A percentile compares a stretch with the other conserved stretches of the same genome.
phyloP scores from a whole-genome alignment of 805 yeast genomes.

The Candida saitoana region DNA sequence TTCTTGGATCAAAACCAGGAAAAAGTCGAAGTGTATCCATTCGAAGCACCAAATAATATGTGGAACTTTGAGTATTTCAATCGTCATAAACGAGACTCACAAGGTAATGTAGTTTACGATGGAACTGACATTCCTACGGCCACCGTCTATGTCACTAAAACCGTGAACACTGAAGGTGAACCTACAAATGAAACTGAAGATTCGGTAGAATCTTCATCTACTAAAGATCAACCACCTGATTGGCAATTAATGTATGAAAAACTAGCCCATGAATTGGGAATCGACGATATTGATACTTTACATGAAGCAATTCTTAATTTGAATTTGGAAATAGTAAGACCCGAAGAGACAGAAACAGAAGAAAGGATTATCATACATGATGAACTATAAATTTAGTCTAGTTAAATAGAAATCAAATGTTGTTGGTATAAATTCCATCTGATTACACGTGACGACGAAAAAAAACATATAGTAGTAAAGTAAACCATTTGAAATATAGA shows the following conservation, averaged over 20 bases:
- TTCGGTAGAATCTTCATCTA: not conserved
- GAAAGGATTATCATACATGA: slow-evolving; percentile 3
- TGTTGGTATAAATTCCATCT: no score
- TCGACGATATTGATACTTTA: slow-evolving; percentile 1
- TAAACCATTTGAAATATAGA: no score
- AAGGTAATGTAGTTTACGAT: not conserved
- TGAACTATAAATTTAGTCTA: not conserved
- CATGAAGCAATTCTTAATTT: not conserved
- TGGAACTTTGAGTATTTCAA: slow-evolving; percentile 27
- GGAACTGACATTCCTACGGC: not conserved
- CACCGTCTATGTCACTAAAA: slow-evolving; percentile 1
- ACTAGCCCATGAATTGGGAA: slow-evolving; percentile 6
- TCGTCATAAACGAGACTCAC: slow-evolving; percentile 1
- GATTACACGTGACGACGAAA: not conserved
- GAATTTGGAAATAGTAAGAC: slow-evolving; percentile 3
- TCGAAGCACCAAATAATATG: slow-evolving; percentile 19
- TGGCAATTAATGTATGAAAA: not conserved
- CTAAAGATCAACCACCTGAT: not conserved
- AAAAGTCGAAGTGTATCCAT: slow-evolving; percentile 14
- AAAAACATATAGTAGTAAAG: not conserved
- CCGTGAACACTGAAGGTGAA: not conserved
- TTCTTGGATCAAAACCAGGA: slow-evolving; percentile 31
- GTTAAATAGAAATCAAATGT: not conserved
- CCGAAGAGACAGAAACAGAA: not conserved
- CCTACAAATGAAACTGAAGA: not conserved